Percentiles rank a stretch among this genome's conserved stretches.
Conservation (phyloP, 139 green algal genomes). For the Nannochloris sp. region DNA sequence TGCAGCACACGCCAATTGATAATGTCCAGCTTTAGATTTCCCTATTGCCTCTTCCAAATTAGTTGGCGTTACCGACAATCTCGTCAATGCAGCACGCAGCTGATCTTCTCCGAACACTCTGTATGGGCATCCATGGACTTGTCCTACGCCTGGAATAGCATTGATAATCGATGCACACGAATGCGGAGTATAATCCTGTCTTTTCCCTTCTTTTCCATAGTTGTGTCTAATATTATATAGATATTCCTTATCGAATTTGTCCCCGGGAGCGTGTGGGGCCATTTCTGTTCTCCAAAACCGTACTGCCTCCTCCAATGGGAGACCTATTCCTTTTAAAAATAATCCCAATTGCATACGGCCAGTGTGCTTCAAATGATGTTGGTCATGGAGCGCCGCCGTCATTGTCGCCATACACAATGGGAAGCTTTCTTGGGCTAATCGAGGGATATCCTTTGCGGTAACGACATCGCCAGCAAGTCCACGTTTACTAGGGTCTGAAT, state of each 20-base stretch:
- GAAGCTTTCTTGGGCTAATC: conserved; percentile 59
- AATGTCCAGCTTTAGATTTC: conserved; percentile 73
- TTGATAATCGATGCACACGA: conserved; percentile 81
- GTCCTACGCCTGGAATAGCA: conserved; percentile 55
- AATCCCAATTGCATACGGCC: conserved; percentile 88
- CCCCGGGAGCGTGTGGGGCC: conserved; percentile 40
- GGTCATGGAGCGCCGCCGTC: conserved; percentile 41
- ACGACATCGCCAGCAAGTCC: conserved; percentile 14
- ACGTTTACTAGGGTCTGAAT: conserved; percentile 24
- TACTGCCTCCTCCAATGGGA: conserved; percentile 86
- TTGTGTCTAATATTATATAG: conserved; percentile 95
- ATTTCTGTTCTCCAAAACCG: conserved; percentile 85
- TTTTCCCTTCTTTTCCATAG: conserved; percentile 95
- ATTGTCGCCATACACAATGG: conserved; percentile 77
- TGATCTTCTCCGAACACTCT: conserved; percentile 52
- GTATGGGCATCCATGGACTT: conserved; percentile 89
- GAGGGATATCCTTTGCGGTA: conserved; percentile 34
- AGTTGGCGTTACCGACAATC: conserved; percentile 26
- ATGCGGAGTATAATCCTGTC: conserved; percentile 84
- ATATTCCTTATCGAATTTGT: conserved; percentile 97
- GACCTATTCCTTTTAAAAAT: conserved; percentile 93
- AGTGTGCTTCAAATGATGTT: conserved; percentile 83
- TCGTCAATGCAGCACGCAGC: conserved; percentile 48
- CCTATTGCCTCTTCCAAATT: conserved; percentile 58
- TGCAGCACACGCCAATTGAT: conserved; percentile 86